Evolutionary conservation across 257 asterid genomes (phyloP).

Genomic region (Capsicum baccatum): DNA sequence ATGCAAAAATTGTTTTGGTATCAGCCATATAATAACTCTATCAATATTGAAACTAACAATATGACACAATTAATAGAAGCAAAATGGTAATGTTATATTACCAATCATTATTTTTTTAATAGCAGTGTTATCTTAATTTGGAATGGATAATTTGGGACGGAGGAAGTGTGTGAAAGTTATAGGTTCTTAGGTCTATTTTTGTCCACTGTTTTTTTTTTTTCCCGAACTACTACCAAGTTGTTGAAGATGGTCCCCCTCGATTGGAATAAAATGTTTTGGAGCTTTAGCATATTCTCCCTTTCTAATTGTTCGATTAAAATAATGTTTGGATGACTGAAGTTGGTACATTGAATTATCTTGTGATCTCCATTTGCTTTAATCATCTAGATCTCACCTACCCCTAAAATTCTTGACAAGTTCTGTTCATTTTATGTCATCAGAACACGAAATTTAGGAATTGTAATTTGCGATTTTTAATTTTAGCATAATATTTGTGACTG

Average conservation of each 20-base stretch:
- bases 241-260: neutral
- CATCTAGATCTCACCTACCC: constrained; percentile 18
- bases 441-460: constrained; percentile 1
- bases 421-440: neutral
- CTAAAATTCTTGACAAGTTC: neutral
- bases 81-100: no score
- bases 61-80: no score
- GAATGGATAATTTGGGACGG: no score
- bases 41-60: no score
- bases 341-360: neutral
- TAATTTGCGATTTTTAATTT: neutral
- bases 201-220: neutral
- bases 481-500: neutral
- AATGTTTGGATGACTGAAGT: neutral
- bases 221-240: neutral
- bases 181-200: neutral
- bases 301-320: neutral
- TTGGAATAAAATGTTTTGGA: constrained; percentile 13
- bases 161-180: neutral
- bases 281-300: constrained; percentile 11
- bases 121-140: no score
- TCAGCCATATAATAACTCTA: no score
- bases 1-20: no score
- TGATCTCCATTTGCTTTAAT: neutral
- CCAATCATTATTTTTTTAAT: no score